phyloP scores from a whole-genome alignment of 108 stramenopile genomes.

The Conticribra weissflogii region DNA sequence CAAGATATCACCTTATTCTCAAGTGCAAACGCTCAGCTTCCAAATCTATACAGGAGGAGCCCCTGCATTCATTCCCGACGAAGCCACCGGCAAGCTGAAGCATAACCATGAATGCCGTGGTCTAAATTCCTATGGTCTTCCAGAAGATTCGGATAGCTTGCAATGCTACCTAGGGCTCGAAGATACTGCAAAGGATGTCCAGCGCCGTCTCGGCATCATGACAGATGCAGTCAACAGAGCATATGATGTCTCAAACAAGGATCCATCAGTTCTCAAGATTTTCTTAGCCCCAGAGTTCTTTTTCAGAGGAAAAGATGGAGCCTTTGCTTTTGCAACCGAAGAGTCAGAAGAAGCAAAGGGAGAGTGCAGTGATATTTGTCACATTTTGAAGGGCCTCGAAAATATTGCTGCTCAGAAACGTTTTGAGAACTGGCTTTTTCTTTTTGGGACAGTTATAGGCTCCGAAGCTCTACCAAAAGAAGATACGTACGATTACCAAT shows the following conservation, averaged over 20 bases:
- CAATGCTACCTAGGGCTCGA: slow-evolving; percentile 72
- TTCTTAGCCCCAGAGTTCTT: slow-evolving; percentile 84
- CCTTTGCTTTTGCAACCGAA: slow-evolving; percentile 54
- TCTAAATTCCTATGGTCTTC: slow-evolving; percentile 47
- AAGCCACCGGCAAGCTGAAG: slow-evolving; percentile 12
- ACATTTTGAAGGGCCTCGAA: slow-evolving; percentile 63
- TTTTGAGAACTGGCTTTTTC: slow-evolving; percentile 74
- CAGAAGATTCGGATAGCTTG: slow-evolving; percentile 37
- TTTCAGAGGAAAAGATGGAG: slow-evolving; percentile 63
- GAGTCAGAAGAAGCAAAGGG: slow-evolving; percentile 35
- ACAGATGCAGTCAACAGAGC: slow-evolving; percentile 65
- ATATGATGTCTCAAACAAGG: slow-evolving; percentile 50
- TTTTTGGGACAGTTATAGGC: slow-evolving; percentile 73
- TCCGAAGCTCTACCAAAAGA: slow-evolving; percentile 50
- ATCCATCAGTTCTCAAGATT: slow-evolving; percentile 54
- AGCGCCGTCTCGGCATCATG: slow-evolving; percentile 60
- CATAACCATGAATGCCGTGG: slow-evolving; percentile 56
- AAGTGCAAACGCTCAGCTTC: slow-evolving; percentile 62
- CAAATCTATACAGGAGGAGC: slow-evolving; percentile 77
- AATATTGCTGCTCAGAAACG: slow-evolving; percentile 56
- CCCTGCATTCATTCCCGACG: slow-evolving; percentile 44
- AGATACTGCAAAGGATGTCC: slow-evolving; percentile 55
- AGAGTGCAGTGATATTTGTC: slow-evolving; percentile 59
- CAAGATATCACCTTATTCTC: slow-evolving; percentile 34
- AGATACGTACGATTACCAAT: slow-evolving; percentile 55